Evolutionary conservation across 1,139 yeast species (phyloP).

Genomic region (Lodderomyces jiufengensis): DNA sequence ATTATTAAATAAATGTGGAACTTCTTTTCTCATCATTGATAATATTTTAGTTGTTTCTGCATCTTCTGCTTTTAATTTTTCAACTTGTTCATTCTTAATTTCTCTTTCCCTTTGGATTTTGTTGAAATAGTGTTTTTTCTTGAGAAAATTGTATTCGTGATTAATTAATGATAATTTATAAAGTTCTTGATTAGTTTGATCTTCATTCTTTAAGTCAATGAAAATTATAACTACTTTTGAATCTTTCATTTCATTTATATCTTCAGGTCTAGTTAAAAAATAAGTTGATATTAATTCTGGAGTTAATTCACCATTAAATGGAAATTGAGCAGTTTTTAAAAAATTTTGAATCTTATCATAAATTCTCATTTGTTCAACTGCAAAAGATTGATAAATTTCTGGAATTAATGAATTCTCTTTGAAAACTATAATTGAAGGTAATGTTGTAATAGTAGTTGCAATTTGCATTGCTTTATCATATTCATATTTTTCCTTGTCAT

Average conservation of each 20-base stretch:
- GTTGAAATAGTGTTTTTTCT: constrained; percentile 43
- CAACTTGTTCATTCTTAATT: constrained; percentile 41
- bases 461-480: constrained; percentile 44
- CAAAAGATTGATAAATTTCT: constrained; percentile 54
- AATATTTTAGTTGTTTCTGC: constrained; percentile 42
- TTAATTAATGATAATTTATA: constrained; percentile 46
- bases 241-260: constrained; percentile 12
- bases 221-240: constrained; percentile 55
- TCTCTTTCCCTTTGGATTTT: constrained; percentile 36
- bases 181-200: constrained; percentile 32
- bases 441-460: constrained; percentile 52
- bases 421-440: constrained; percentile 59
- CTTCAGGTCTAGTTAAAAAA: constrained; percentile 24
- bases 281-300: constrained; percentile 32
- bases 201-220: constrained; percentile 42
- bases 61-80: constrained; percentile 38
- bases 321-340: constrained; percentile 44
- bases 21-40: constrained; percentile 45
- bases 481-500: constrained; percentile 23
- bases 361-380: constrained; percentile 60
- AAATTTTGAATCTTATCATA: constrained; percentile 45
- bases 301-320: constrained; percentile 51
- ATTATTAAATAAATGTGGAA: constrained; percentile 43
- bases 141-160: constrained; percentile 50
- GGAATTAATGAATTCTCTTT: constrained; percentile 55